Evolutionary conservation across 2,329 filamentous ascomycete genomes (phyloP).

Genomic region (Zalaria obscura): DNA sequence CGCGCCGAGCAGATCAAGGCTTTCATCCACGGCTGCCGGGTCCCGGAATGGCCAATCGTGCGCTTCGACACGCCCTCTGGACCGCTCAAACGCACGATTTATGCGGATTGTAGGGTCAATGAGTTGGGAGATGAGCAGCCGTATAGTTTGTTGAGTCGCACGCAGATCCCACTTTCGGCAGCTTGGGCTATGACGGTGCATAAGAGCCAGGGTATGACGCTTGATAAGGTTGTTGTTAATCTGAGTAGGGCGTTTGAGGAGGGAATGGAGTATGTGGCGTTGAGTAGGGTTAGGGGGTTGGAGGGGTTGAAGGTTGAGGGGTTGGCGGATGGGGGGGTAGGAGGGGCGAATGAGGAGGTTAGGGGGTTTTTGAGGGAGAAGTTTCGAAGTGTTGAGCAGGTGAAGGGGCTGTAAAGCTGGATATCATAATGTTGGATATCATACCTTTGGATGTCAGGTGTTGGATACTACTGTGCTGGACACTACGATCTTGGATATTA

Average conservation of each 20-base stretch:
- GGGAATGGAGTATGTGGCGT: constrained; percentile 50
- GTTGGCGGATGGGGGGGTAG: constrained; percentile 11
- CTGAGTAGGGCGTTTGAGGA: constrained; percentile 37
- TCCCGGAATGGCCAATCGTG: constrained; percentile 36
- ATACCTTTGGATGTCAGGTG: background rate
- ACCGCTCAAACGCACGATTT: constrained; percentile 22
- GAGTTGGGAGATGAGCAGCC: constrained; percentile 32
- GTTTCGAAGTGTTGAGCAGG: constrained; percentile 7
- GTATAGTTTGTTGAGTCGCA: constrained; percentile 37
- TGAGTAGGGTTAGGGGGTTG: constrained; percentile 40
- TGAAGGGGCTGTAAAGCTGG: background rate
- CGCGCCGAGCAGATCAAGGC: constrained; percentile 22
- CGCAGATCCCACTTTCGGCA: constrained; percentile 45
- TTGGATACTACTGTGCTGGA: no score
- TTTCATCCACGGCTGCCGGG: constrained; percentile 22
- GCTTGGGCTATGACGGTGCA: constrained; percentile 53
- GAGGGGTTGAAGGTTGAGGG: constrained; percentile 31
- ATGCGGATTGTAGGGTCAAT: constrained; percentile 35
- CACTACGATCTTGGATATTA: no score
- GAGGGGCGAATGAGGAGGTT: constrained; percentile 19
- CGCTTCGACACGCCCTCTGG: constrained; percentile 33
- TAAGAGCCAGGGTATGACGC: constrained; percentile 48
- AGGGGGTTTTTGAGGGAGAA: constrained; percentile 18
- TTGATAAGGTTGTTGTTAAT: constrained; percentile 44
- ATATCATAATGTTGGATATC: background rate